These are phyloP conservation scores for Odonthalia washingtoniensis DNA, from an alignment of 31 red algal species.

Conservation along the genomic window DNA sequence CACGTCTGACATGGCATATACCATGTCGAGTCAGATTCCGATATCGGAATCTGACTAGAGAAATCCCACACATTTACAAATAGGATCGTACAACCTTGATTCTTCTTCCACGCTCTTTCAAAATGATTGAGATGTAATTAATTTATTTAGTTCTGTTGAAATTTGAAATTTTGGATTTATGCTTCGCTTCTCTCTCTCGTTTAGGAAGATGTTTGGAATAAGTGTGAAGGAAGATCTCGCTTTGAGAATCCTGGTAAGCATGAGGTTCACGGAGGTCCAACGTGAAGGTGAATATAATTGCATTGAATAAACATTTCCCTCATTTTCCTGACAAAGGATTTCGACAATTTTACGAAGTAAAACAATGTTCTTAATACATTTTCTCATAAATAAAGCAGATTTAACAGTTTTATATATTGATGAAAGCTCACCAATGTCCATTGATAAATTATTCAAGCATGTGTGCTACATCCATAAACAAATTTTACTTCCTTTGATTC, in stretches of 20 bases:
- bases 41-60: conserved; percentile 7
- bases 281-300: background rate
- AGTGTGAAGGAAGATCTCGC: conserved; percentile 13
- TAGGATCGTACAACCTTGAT: background rate
- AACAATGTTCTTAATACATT: background rate
- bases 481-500: background rate
- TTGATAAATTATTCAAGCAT: conserved; percentile 47
- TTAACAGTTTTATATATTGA: conserved; percentile 20
- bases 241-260: conserved; percentile 3
- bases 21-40: too few species aligned
- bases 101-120: background rate
- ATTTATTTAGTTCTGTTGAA: background rate
- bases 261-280: conserved; percentile 13
- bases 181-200: conserved; percentile 21
- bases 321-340: background rate
- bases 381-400: conserved; percentile 3
- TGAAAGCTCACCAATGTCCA: conserved; percentile 44
- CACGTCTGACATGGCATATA: conserved; percentile 23
- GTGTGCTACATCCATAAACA: conserved; percentile 31
- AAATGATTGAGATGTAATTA: background rate
- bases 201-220: background rate
- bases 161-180: conserved; percentile 25
- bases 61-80: conserved; percentile 15
- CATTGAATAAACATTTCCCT: background rate
- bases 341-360: conserved; percentile 12